Evolutionary conservation across 352 stramenopile genomes (phyloP).

Genomic region (Paralagenidium karlingii): DNA sequence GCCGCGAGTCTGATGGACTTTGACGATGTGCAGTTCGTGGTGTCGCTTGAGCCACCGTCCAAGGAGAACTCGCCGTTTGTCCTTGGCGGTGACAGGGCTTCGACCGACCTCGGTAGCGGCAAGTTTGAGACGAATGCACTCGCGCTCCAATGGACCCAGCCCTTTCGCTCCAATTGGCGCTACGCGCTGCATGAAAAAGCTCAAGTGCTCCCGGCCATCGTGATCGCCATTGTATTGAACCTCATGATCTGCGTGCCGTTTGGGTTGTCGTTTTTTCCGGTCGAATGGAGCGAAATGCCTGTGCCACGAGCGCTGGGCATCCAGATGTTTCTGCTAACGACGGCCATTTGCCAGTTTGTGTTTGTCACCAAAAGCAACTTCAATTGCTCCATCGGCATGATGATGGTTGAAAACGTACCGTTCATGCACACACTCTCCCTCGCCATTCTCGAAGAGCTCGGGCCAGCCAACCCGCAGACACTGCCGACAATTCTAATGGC

Average conservation of each 20-base stretch:
- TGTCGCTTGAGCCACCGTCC: slow-evolving; percentile 6
- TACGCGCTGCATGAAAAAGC: slow-evolving; percentile 11
- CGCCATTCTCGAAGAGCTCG: slow-evolving; percentile 75
- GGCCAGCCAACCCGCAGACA: slow-evolving; percentile 43
- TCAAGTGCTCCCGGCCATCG: slow-evolving; percentile 33
- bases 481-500: slow-evolving; percentile 88
- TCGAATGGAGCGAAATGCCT: slow-evolving; percentile 62
- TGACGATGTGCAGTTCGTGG: slow-evolving; percentile 16
- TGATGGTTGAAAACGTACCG: slow-evolving; percentile 95
- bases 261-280: slow-evolving; percentile 72
- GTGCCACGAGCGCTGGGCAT: slow-evolving; percentile 66
- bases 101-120: slow-evolving; percentile 5
- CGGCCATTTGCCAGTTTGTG: slow-evolving; percentile 69
- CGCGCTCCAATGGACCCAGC: background rate
- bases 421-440: slow-evolving; percentile 89
- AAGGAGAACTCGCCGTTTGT: slow-evolving; percentile 6
- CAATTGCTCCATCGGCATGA: slow-evolving; percentile 61
- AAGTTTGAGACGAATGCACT: background rate
- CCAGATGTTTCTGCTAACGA: slow-evolving; percentile 75
- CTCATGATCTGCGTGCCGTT: slow-evolving; percentile 84
- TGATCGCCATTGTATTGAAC: slow-evolving; percentile 68
- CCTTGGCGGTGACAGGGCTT: background rate
- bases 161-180: slow-evolving; percentile 7
- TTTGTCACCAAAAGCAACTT: slow-evolving; percentile 69
- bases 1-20: background rate